Conservation (phyloP, 106 monocot genomes). For the Ottelia alismoides region DNA sequence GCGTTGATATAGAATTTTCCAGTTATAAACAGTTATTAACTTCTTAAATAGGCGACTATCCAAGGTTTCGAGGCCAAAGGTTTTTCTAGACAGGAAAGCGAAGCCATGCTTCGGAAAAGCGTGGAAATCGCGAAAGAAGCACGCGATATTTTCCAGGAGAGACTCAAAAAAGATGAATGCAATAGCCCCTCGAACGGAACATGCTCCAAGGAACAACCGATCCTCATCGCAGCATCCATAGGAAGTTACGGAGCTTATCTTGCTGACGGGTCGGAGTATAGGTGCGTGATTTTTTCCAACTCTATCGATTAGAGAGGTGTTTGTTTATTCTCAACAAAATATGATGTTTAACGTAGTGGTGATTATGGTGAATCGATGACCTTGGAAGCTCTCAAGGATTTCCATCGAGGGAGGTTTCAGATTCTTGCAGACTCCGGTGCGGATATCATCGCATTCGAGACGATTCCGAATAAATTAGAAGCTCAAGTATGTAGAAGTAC, state of each 20-base stretch:
- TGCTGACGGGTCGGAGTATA: conserved; percentile 73
- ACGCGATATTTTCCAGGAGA: conserved; percentile 39
- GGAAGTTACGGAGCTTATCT: conserved; percentile 96
- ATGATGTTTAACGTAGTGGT: conserved; percentile 30
- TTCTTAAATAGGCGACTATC: conserved; percentile 56
- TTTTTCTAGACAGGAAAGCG: conserved; percentile 57
- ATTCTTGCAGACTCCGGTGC: conserved; percentile 75
- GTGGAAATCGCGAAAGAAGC: conserved; percentile 86
- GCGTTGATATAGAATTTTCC: neutral
- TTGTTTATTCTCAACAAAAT: neutral
- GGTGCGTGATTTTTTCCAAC: neutral
- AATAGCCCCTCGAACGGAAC: neutral
- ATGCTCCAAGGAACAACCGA: conserved; percentile 10
- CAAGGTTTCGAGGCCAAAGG: conserved; percentile 79
- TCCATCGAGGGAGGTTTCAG: conserved; percentile 69
- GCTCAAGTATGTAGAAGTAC: conserved; percentile 60
- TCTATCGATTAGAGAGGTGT: neutral
- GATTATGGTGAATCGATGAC: conserved; percentile 59
- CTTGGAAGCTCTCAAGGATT: conserved; percentile 57
- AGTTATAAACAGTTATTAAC: neutral
- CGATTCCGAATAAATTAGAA: conserved; percentile 89
- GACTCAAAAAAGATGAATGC: conserved; percentile 3
- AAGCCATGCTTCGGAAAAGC: conserved; percentile 65
- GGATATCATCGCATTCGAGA: conserved; percentile 89
- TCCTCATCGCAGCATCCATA: conserved; percentile 78